phyloP scores from a whole-genome alignment of 371 early-diverging fungal genomes.

The Circinella minor region DNA sequence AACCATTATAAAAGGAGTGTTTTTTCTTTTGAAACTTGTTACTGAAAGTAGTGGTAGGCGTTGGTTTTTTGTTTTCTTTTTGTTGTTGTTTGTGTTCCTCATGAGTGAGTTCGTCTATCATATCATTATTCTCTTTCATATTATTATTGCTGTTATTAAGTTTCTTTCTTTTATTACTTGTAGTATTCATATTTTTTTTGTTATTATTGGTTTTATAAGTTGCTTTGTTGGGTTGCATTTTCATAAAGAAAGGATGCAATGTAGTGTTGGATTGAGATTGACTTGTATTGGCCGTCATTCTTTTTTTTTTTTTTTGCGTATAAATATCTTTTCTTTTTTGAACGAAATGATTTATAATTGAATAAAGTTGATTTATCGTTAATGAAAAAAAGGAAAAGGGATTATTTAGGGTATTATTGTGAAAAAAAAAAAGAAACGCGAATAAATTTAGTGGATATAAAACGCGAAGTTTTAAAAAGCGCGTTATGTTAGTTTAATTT shows the following conservation, averaged over 20 bases:
- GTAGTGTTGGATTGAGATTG: background rate
- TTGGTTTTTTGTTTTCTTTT: slow-evolving; percentile 5
- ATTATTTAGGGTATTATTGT: too few species aligned
- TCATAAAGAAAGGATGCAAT: slow-evolving; percentile 7
- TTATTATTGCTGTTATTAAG: background rate
- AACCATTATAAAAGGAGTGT: background rate
- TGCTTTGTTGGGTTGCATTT: slow-evolving; percentile 1
- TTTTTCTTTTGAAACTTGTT: background rate
- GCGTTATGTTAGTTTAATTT: too few species aligned
- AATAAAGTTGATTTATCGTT: too few species aligned
- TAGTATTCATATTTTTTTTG: background rate
- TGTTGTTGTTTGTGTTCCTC: background rate
- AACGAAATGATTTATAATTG: too few species aligned
- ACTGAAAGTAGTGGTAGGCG: background rate
- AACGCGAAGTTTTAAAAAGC: too few species aligned
- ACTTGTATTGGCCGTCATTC: background rate
- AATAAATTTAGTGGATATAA: too few species aligned
- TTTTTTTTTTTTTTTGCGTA: too few species aligned
- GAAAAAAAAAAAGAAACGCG: too few species aligned
- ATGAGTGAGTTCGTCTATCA: too few species aligned
- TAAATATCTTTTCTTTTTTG: too few species aligned
- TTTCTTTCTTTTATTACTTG: background rate
- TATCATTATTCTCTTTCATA: background rate
- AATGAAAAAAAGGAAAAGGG: too few species aligned
- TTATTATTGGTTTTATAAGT: background rate